Percentiles rank a stretch among this genome's conserved stretches.
phyloP scores from a whole-genome alignment of 2,329 filamentous ascomycete genomes.

The Penicillium polonicum region DNA sequence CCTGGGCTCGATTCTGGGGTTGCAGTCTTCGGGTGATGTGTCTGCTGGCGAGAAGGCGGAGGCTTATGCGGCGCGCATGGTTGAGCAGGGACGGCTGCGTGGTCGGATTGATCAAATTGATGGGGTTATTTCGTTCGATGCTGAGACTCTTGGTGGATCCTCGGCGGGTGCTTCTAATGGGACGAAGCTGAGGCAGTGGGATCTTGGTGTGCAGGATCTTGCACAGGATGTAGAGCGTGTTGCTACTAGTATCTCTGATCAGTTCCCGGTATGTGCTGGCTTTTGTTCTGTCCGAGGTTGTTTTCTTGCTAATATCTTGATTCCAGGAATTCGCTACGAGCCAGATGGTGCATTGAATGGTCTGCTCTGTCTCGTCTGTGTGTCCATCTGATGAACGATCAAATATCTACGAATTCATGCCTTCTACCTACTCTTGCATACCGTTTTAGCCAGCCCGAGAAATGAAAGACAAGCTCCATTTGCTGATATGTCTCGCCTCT shows the following conservation, averaged over 20 bases:
- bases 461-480: background rate
- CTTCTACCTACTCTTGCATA: conserved; percentile 3
- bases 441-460: background rate
- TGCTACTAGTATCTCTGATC: conserved; percentile 74
- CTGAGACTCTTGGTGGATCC: conserved; percentile 66
- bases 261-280: conserved; percentile 65
- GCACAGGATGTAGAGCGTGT: conserved; percentile 88
- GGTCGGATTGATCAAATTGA: conserved; percentile 95
- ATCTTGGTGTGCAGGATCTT: conserved; percentile 79
- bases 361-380: background rate
- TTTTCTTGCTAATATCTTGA: conserved; percentile 3
- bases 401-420: conserved; percentile 25
- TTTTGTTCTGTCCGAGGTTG: background rate
- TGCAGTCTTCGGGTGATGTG: conserved; percentile 53
- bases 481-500: background rate
- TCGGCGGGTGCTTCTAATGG: conserved; percentile 48
- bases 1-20: conserved; percentile 72
- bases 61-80: conserved; percentile 89
- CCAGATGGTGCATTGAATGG: conserved; percentile 36
- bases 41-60: conserved; percentile 72
- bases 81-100: conserved; percentile 84
- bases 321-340: conserved; percentile 35
- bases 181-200: conserved; percentile 79
- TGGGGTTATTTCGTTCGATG: conserved; percentile 80
- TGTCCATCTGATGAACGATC: conserved; percentile 17